Conservation (phyloP, 495 filamentous ascomycete genomes). For the Talaromyces thailandensis region DNA sequence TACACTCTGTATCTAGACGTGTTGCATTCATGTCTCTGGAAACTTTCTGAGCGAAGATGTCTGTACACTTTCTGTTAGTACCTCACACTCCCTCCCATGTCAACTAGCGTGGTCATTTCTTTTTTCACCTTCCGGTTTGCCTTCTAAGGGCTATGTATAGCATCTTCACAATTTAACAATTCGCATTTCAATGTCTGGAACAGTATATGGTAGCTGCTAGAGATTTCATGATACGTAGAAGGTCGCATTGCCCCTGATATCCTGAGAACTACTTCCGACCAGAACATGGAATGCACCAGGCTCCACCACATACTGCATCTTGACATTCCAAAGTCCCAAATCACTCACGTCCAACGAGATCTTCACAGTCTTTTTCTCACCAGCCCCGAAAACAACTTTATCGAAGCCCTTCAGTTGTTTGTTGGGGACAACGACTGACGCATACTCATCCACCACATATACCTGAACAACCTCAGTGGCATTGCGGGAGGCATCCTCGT, state of each 20-base stretch:
- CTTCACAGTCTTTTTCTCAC: constrained; percentile 45
- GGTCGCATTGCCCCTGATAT: constrained; percentile 5
- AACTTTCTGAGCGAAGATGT: not conserved
- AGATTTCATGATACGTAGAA: not conserved
- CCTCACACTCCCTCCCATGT: not conserved
- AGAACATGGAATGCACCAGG: constrained; percentile 52
- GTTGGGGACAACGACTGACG: constrained; percentile 57
- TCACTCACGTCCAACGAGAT: constrained; percentile 43
- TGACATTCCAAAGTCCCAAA: constrained; percentile 51
- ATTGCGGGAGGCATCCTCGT: constrained; percentile 48
- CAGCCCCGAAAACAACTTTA: constrained; percentile 55
- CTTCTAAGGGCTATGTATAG: not conserved
- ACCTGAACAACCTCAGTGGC: constrained; percentile 63
- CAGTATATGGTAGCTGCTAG: not conserved
- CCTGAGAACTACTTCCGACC: constrained; percentile 36
- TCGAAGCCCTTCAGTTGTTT: constrained; percentile 57
- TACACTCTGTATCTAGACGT: not conserved
- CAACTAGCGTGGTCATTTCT: not conserved
- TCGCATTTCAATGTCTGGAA: not conserved
- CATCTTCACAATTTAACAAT: not conserved
- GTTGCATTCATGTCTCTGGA: not conserved
- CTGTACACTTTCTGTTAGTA: not conserved
- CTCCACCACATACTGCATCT: constrained; percentile 62
- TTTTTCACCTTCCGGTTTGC: not conserved
- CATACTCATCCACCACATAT: constrained; percentile 52